A percentile compares a stretch with the other conserved stretches of the same genome.
These are phyloP conservation scores for Viola odorata DNA, from an alignment of 345 rosid genomes.

Conservation along the genomic window DNA sequence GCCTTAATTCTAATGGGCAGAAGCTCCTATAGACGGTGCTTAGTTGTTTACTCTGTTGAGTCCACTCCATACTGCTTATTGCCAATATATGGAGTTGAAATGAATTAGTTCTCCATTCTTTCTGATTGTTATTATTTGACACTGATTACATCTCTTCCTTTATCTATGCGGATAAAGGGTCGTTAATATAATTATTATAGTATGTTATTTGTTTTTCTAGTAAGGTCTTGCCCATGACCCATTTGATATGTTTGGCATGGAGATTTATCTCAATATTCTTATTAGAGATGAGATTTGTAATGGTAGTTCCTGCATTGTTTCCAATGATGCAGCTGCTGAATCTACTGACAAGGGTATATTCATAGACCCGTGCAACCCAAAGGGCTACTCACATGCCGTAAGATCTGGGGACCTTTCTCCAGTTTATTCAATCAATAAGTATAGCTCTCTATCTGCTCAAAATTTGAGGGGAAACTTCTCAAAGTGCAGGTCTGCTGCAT, in stretches of 20 bases:
- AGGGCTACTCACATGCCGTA: slow-evolving; percentile 41
- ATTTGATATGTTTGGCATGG: background rate
- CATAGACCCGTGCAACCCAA: slow-evolving; percentile 83
- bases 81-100: no score
- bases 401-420: slow-evolving; percentile 33
- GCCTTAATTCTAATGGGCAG: no score
- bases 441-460: slow-evolving; percentile 30
- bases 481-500: slow-evolving; percentile 72
- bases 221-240: background rate
- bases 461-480: slow-evolving; percentile 80
- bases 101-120: no score
- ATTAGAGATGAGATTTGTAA: background rate
- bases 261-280: background rate
- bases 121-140: no score
- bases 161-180: no score
- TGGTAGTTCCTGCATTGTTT: slow-evolving; percentile 2
- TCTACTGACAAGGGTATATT: slow-evolving; percentile 30
- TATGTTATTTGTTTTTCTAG: background rate
- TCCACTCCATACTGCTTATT: no score
- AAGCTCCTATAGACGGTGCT: no score
- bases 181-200: no score
- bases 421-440: slow-evolving; percentile 34
- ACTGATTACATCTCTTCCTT: no score
- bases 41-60: no score
- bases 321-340: slow-evolving; percentile 37